Evolutionary conservation across 164 flowering plant species (phyloP), one percentile per base, ranked within the genome.

Genomic region (Taxillus chinensis): DNA sequence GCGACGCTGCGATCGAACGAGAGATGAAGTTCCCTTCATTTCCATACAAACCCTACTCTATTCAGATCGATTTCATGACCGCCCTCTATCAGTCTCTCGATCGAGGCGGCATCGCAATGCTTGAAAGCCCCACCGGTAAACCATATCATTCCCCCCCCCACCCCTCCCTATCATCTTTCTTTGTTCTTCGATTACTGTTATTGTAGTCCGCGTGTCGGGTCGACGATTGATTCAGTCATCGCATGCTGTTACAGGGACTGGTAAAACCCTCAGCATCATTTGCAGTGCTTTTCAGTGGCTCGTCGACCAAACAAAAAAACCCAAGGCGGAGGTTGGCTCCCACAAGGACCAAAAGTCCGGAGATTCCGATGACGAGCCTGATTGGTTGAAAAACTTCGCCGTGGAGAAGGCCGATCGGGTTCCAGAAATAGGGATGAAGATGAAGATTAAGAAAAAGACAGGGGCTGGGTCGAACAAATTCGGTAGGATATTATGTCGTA

Each of bases 61-160:
- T 95, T 4, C 98, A 91, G 74, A 68, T 80, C 39, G 96, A 87
- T 68, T 95, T 95, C 84, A 95, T 86, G 99, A 84, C 79, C 11
- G 80, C 90, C 5, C 86, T 95, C 42, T 89, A 91, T 62, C 61
- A 70, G 42, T 80, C 78, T 49, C 83, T 91, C 57, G 73, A 86
- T 46, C 68, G 67, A 56, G 97, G 97, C 54, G 97, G 97, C 55
- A 73, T 91, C 46, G 79, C 97, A 75, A 83, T 95, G 93, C 92
- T 95, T 66, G 97, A 91, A 77, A 95, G 99, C 84, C 97, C 96
- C 60, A 95, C 97, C 5, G 99, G 98, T 86, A 74, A 0, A 17
- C 27, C 27, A 17, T 53, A 55, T 16, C 40, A 27, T 27, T 27
- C 58, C 7, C 2, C 14, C 15, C 57, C 55, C 62, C n/a, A n/a